Conservation (phyloP, 2,329 filamentous ascomycete genomes). For the Fusarium nelsonii region DNA sequence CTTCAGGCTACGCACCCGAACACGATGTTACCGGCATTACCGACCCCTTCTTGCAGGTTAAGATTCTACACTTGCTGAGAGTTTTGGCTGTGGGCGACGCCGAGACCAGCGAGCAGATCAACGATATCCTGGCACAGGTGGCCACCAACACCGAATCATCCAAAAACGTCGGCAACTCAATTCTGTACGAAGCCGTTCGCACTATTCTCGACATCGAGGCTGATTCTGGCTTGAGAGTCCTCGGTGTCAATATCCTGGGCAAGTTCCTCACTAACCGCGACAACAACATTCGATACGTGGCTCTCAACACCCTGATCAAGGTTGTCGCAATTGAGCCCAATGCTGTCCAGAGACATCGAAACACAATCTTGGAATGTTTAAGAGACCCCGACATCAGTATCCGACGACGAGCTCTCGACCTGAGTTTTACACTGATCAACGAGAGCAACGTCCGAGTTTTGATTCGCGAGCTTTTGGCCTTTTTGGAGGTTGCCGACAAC, state of each 20-base stretch:
- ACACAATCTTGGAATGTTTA: slow-evolving; percentile 96
- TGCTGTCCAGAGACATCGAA: slow-evolving; percentile 94
- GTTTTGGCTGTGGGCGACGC: slow-evolving; percentile 88
- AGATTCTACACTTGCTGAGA: slow-evolving; percentile 87
- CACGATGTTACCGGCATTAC: slow-evolving; percentile 99
- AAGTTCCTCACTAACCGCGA: slow-evolving; percentile 99
- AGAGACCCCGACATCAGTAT: slow-evolving; percentile 99
- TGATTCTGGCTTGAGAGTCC: slow-evolving; percentile 90
- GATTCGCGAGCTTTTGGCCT: slow-evolving; percentile 91
- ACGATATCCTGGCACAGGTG: slow-evolving; percentile 97
- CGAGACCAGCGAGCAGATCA: slow-evolving; percentile 94
- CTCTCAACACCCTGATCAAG: slow-evolving; percentile 96
- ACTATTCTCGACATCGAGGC: slow-evolving; percentile 99
- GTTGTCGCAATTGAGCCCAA: slow-evolving; percentile 98
- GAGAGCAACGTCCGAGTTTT: slow-evolving; percentile 95
- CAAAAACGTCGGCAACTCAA: slow-evolving; percentile 98
- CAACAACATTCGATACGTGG: slow-evolving; percentile 99
- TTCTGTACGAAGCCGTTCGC: slow-evolving; percentile 95
- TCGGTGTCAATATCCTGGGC: slow-evolving; percentile 97
- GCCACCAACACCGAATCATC: slow-evolving; percentile 98
- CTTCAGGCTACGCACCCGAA: slow-evolving; percentile 95
- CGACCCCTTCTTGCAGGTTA: slow-evolving; percentile 97
- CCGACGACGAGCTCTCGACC: slow-evolving; percentile 90
- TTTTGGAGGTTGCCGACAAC: slow-evolving; percentile 96
- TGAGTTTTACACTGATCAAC: slow-evolving; percentile 98